Evolutionary conservation across 441 rosid genomes (phyloP), one percentile per base, ranked within the genome.

Genomic region (Melastoma candidum): DNA sequence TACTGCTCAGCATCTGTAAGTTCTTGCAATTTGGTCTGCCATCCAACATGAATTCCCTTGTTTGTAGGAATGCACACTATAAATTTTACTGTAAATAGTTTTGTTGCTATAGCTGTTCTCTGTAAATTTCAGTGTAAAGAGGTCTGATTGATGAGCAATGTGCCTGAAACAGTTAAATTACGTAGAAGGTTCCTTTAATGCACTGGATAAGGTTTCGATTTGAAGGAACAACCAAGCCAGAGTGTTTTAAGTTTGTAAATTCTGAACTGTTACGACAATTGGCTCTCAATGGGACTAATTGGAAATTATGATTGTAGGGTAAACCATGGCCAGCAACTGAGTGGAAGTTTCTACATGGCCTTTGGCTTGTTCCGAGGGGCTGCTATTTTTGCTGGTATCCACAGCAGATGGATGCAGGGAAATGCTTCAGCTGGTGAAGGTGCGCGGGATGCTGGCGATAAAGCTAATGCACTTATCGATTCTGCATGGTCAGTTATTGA

Each of bases 371-470:
- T 88, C 64, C 89, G 97, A 3, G 95, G 58, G 56, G 98, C 95
- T 56, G 72, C 97, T 47, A 92, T 92, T 58, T 78, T 39, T 73
- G 76, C 83, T 0, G 97, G 97, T 50, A 57, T 93, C 56, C 82
- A 84, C 76, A 78, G 76, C 64, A 75, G 97, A 71, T 93, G 90
- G 92, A 75, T 27, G 62, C 69, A 93, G 98, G 98, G 98, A 55
- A 88, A 89, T 78, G 97, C 98, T 51, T 72, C 97, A 5, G 98
- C 90, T 25, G 97, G 96, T 73, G 85, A 78, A 58, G 90, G 88
- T 59, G 98, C 98, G 9, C 74, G 55, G 25, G 52, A 77, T 64
- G 64, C 76, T 12, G 97, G 93, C 56, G 47, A 12, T 61, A 78
- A 66, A 50, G 83, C 90, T 56, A 76, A 73, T 68, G 71, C 60